These are phyloP conservation scores for Acacia confusa DNA, from an alignment of 306 rosid genomes.

Conservation along the genomic window DNA sequence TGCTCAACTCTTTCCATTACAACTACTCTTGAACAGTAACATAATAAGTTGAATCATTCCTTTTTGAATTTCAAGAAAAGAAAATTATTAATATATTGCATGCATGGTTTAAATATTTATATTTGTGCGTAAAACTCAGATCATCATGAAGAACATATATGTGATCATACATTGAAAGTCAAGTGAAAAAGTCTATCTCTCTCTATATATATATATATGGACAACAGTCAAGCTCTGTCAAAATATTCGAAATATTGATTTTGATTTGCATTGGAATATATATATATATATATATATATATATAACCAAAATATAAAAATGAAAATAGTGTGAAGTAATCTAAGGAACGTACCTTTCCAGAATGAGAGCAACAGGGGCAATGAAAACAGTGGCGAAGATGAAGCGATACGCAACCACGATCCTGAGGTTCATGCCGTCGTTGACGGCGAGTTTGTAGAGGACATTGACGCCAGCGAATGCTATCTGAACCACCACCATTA, in stretches of 20 bases:
- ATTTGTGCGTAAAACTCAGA: background rate
- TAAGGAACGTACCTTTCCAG: conserved; percentile 47
- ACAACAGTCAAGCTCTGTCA: background rate
- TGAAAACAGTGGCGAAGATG: conserved; percentile 56
- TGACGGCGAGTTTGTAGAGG: conserved; percentile 54
- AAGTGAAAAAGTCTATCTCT: background rate
- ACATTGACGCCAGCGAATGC: conserved; percentile 50
- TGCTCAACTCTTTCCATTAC: conserved; percentile 3
- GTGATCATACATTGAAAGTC: background rate
- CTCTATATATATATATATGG: too few species aligned
- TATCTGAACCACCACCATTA: conserved; percentile 53
- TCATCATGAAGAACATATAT: too few species aligned
- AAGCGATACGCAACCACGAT: conserved; percentile 67
- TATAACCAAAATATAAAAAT: background rate
- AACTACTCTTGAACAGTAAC: background rate
- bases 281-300: background rate
- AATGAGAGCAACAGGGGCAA: conserved; percentile 56
- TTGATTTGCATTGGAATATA: background rate
- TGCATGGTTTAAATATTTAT: background rate
- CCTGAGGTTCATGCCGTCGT: conserved; percentile 65
- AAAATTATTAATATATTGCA: background rate
- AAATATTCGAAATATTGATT: background rate
- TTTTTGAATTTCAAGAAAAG: background rate
- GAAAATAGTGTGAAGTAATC: background rate
- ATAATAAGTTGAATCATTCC: background rate